These are phyloP conservation scores for Acacia crassicarpa DNA, from an alignment of 306 rosid species.

Conservation along the genomic window DNA sequence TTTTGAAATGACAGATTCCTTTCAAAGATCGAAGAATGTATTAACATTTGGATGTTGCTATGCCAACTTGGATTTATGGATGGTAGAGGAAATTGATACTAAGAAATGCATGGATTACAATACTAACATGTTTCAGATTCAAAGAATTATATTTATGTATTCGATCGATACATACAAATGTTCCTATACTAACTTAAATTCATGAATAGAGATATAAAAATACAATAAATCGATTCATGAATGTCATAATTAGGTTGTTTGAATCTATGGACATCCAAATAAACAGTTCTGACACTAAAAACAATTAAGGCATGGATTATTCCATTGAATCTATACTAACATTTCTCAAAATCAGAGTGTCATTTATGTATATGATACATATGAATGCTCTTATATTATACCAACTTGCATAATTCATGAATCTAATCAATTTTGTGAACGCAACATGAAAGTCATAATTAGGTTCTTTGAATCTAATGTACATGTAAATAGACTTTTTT, in stretches of 20 bases:
- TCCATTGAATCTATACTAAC: neutral
- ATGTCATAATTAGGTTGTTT: neutral
- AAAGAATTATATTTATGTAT: neutral
- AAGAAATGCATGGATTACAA: neutral
- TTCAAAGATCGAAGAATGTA: neutral
- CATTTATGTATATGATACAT: no score
- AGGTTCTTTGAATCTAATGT: no score
- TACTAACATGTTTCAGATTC: neutral
- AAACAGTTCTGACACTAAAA: neutral
- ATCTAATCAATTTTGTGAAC: no score
- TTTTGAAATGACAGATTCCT: neutral
- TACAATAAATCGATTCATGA: neutral
- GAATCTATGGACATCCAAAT: neutral
- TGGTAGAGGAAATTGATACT: neutral
- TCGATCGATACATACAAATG: neutral
- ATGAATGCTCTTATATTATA: no score
- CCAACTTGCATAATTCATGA: no score
- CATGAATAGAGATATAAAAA: neutral
- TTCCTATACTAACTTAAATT: neutral
- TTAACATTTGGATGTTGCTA: neutral
- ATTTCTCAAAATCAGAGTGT: no score
- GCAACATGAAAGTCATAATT: no score
- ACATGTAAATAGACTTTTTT: no score
- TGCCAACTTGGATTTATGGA: neutral
- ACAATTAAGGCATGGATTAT: no score